Base-by-base conservation (phyloP, 2,329 filamentous ascomycete genomes). In the Ophidiomyces ophidiicola region DNA sequence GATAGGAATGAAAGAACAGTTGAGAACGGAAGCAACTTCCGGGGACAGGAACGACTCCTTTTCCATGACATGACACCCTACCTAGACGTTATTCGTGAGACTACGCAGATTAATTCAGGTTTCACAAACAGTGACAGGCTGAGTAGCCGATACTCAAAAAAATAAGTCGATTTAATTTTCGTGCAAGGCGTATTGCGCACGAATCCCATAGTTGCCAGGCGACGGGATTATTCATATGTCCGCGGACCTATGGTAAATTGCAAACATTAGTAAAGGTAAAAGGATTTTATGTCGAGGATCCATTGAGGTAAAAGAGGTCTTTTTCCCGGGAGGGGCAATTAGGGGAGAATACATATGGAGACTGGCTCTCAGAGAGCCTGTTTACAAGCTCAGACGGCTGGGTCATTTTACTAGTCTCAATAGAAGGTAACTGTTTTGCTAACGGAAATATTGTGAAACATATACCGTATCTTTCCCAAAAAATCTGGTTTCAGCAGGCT, bases 101-200 rank as follows among this genome's bases (percentile, higher is more conserved):
- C 6, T 2, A 38, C 29, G 12, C 26, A 29, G 21, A 29, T 24
- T 12, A 25, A 6, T 17, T 23, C 31, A 11, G 8, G 19, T 10
- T 12, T 5, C 40, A 67, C 80, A 56, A 64, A 90, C 90, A 93
- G 65, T 96, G 88, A 58, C 90, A 96, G 29, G 90, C 86, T 14
- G 82, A 82, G 66, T 94, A 98, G 34, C 90, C 90, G 53, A 96
- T 87, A 57, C 88, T 92, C 45, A 96, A 68, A 56, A 94, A 96
- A 44, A 98, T 78, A 43, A 94, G 70, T 53, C 86, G 82, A 60
- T 96, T 92, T 50, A 87, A 76, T 50, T 70, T 74, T 58, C 76
- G 81, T 11, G 90, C 88, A 33, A 86, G 69, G 46, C 74, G 72
- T 39, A 94, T 69, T 11, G 84, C 76, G 53, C 86, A 78, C 15